Percentiles rank a stretch among this genome's conserved stretches.
Evolutionary conservation across 2,329 filamentous ascomycete genomes (phyloP).

Genomic region (Botryosphaeria agaves): DNA sequence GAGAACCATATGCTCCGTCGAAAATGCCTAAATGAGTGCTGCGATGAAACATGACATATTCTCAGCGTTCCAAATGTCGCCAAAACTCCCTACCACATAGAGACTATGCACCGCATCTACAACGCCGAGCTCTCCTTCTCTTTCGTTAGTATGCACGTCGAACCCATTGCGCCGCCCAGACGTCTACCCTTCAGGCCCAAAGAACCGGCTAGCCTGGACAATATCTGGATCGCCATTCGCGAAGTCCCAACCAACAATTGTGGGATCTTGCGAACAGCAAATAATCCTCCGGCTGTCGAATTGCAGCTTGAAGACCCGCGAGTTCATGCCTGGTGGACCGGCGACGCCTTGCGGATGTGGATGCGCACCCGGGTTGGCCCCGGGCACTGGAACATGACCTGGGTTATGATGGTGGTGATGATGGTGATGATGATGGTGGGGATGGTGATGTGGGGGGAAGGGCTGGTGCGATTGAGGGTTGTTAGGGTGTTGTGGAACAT

Average conservation of each 20-base stretch:
- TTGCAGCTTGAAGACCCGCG: conserved; percentile 85
- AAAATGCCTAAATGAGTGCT: too few species aligned
- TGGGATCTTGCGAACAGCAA: conserved; percentile 79
- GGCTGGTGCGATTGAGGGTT: too few species aligned
- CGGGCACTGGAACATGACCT: not conserved
- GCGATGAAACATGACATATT: too few species aligned
- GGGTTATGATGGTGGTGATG: conserved; percentile 12
- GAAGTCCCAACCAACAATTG: conserved; percentile 97
- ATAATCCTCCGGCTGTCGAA: conserved; percentile 89
- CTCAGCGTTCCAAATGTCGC: too few species aligned
- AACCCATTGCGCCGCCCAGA: not conserved
- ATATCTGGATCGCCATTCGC: conserved; percentile 71
- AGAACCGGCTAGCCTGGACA: conserved; percentile 61
- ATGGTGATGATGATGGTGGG: conserved; percentile 6
- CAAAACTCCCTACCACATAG: too few species aligned
- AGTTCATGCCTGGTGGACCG: conserved; percentile 19
- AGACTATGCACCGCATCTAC: too few species aligned
- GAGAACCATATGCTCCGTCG: too few species aligned
- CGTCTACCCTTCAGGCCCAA: conserved; percentile 27
- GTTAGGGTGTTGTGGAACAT: not conserved
- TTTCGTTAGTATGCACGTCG: not conserved
- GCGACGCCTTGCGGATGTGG: conserved; percentile 4
- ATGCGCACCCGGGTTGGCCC: not conserved
- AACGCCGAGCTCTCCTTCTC: too few species aligned
- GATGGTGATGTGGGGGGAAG: conserved; percentile 7